Conservation (phyloP, 805 yeast genomes). For the Nakazawaea ishiwadae region DNA sequence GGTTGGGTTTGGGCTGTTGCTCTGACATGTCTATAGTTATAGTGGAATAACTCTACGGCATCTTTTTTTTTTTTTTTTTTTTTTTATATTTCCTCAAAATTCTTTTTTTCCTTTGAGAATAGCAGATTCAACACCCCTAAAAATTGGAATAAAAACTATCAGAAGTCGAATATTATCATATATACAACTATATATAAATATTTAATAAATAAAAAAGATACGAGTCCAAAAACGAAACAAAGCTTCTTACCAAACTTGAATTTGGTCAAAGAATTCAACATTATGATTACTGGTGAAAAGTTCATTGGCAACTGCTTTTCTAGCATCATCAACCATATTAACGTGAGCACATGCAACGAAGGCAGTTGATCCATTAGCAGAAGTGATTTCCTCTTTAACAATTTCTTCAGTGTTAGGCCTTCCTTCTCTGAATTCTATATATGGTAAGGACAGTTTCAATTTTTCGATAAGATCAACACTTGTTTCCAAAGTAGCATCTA, state of each 20-base stretch:
- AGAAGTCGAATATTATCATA: too few relatives aligned
- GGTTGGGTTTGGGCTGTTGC: too few relatives aligned
- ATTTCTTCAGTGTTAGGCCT: constrained; percentile 35
- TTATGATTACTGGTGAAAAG: constrained; percentile 13
- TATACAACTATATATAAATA: neutral
- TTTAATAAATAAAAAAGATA: neutral
- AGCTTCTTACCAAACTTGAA: constrained; percentile 31
- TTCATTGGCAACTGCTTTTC: constrained; percentile 20
- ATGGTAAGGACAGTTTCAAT: constrained; percentile 24
- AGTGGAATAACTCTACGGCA: too few relatives aligned
- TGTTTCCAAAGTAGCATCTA: too few relatives aligned
- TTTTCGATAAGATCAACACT: constrained; percentile 15
- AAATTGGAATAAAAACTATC: too few relatives aligned
- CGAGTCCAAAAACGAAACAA: neutral
- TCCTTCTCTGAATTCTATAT: constrained; percentile 38
- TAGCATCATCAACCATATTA: constrained; percentile 30
- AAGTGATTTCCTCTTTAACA: constrained; percentile 31
- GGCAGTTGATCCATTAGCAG: constrained; percentile 35
- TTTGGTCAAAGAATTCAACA: constrained; percentile 29
- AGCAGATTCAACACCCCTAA: too few relatives aligned
- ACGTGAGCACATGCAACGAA: constrained; percentile 48
- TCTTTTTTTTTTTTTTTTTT: too few relatives aligned
- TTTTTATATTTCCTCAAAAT: too few relatives aligned
- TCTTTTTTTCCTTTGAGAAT: too few relatives aligned
- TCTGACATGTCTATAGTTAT: too few relatives aligned